Evolutionary conservation across 1,284 basidiomycete genomes (phyloP).

Genomic region (Phenoliferia sp.): DNA sequence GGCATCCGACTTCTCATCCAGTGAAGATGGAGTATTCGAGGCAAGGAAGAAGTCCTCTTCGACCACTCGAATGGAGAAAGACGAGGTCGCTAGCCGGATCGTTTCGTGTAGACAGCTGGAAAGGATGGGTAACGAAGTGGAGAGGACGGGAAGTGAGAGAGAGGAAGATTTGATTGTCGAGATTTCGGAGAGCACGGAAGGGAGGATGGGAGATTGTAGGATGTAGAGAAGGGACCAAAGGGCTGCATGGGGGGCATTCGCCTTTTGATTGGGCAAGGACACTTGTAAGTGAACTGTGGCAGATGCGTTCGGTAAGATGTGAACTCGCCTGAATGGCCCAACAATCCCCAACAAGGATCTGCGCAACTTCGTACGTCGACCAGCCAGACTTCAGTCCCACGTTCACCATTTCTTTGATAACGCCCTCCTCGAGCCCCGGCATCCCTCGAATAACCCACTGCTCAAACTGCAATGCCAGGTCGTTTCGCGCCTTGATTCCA

Average conservation of each 20-base stretch:
- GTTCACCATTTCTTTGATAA: slow-evolving; percentile 31
- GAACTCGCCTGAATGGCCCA: slow-evolving; percentile 8
- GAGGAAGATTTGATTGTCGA: slow-evolving; percentile 10
- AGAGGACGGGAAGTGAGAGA: slow-evolving; percentile 18
- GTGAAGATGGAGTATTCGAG: background rate
- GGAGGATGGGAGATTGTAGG: slow-evolving; percentile 37
- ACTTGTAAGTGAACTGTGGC: background rate
- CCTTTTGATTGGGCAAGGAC: slow-evolving; percentile 40
- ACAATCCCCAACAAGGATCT: slow-evolving; percentile 9
- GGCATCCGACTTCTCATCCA: background rate
- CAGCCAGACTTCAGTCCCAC: slow-evolving; percentile 29
- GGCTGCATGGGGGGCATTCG: slow-evolving; percentile 41
- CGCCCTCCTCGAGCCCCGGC: slow-evolving; percentile 25
- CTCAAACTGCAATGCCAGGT: slow-evolving; percentile 35
- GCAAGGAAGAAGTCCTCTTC: slow-evolving; percentile 12
- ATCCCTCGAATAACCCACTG: slow-evolving; percentile 32
- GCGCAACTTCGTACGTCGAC: slow-evolving; percentile 30
- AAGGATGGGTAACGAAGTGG: slow-evolving; percentile 34
- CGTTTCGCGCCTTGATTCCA: slow-evolving; percentile 29
- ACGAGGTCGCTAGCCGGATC: slow-evolving; percentile 40
- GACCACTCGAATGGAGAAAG: slow-evolving; percentile 40
- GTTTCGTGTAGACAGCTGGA: slow-evolving; percentile 43
- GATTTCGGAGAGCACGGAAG: slow-evolving; percentile 37
- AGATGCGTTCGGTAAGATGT: too few relatives aligned
- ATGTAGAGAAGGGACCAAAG: slow-evolving; percentile 40